Base-by-base conservation (phyloP, 768 basidiomycete species). In the Psilocybe cyanescens region DNA sequence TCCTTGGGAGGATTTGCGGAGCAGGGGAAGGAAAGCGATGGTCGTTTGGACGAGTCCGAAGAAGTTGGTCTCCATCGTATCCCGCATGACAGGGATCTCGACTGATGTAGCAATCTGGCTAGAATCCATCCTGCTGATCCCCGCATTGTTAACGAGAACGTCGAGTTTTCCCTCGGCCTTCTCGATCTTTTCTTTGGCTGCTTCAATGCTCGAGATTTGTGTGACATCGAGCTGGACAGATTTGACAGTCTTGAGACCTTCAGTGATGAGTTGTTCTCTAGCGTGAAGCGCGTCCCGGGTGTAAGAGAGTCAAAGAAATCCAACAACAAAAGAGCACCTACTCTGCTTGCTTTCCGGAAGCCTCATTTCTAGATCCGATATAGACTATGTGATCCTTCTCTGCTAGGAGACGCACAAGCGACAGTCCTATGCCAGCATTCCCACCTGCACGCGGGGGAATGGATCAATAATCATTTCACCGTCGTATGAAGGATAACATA, bases 71-170 rank as follows among this genome's bases (percentile, higher is more conserved):
- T 82, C 79, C 50, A 79, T 72, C 9, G 76, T 70, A 8, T 71
- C 71, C 19, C 75, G 76, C 35, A 82, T 65, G n/a, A 70, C 62
- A 17, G 70, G 63, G 41, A 78, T 56, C 29, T 77, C 73, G 29
- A 81, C 65, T 0, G 69, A 72, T 7, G 68, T 66, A 3, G 79
- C 74, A 33, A 72, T 74, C 62, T 81, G 78, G 45, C 58, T 51
- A 5, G 57, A 45, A 1, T 63, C 61, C 54, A 66, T 57, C 24
- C 60, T 65, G 17, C 57, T 57, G 68, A 59, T 68, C 67, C 79
- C 81, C 8, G 79, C 81, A 54, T 81, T 82, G 68, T 82, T 82
- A 44, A 83, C 77, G 33, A 83, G 72, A 4, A 79, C 76, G 66
- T 83, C 78, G 33, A 83, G 70, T 16, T 68, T 72, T 0, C 81